Evolutionary conservation across 805 yeast species (phyloP).

Genomic region (Wickerhamomyces kurtzmanii): DNA sequence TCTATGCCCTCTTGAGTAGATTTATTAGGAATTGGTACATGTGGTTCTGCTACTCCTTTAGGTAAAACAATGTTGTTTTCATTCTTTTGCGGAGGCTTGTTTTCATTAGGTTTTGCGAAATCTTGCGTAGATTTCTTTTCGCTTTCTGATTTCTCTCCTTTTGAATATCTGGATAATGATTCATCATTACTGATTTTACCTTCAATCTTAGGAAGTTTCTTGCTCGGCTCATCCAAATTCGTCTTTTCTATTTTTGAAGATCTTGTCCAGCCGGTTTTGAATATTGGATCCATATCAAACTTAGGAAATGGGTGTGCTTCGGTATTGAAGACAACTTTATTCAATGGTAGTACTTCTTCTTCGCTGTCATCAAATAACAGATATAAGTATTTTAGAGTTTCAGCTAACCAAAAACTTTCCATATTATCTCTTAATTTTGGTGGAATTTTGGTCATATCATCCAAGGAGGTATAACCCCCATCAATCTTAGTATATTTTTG

Average conservation of each 20-base stretch:
- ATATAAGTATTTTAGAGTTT: slow-evolving; percentile 81
- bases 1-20: no score
- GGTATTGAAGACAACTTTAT: slow-evolving; percentile 72
- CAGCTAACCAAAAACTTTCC: slow-evolving; percentile 93
- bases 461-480: slow-evolving; percentile 52
- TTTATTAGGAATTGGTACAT: no score
- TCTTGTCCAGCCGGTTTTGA: slow-evolving; percentile 57
- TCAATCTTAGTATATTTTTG: slow-evolving; percentile 45
- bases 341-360: slow-evolving; percentile 51
- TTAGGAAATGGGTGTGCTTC: slow-evolving; percentile 93
- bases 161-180: slow-evolving; percentile 1
- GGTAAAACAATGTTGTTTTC: no score
- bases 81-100: no score
- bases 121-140: not conserved
- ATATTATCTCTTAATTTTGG: slow-evolving; percentile 57
- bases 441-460: slow-evolving; percentile 50
- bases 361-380: slow-evolving; percentile 70
- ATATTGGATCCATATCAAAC: slow-evolving; percentile 38
- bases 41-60: no score
- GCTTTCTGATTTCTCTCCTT: slow-evolving; percentile 1
- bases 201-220: slow-evolving; percentile 13
- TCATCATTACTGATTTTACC: slow-evolving; percentile 12
- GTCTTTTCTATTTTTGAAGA: not conserved
- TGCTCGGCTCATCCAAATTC: slow-evolving; percentile 1
- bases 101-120: not conserved